A percentile compares a stretch with the other conserved stretches of the same genome.
Evolutionary conservation across 1,284 basidiomycete species (phyloP).

Genomic region (Puccinia polysora): DNA sequence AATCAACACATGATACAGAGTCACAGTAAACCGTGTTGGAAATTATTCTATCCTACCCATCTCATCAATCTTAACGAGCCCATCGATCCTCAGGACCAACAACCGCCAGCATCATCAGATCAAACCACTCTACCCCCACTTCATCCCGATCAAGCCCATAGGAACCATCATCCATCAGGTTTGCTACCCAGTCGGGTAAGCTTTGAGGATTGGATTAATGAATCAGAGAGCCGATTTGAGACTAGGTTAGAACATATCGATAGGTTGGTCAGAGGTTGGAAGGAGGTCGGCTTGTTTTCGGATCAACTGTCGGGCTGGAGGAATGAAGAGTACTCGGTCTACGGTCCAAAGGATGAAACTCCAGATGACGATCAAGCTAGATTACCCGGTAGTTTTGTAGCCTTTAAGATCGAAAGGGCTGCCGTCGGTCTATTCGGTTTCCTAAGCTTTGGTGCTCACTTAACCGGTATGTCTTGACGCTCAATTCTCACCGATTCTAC

Average conservation of each 20-base stretch:
- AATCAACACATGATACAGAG: constrained; percentile 23
- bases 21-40: constrained; percentile 26
- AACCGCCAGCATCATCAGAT: no score
- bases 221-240: constrained; percentile 54
- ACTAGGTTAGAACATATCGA: constrained; percentile 52
- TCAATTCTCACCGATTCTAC: no score
- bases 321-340: constrained; percentile 75
- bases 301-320: constrained; percentile 65
- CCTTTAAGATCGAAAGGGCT: constrained; percentile 81
- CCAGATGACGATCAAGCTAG: background rate
- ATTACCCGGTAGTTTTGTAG: constrained; percentile 59
- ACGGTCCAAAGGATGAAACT: constrained; percentile 61
- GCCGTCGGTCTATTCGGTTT: constrained; percentile 83
- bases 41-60: constrained; percentile 15
- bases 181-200: constrained; percentile 1
- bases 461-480: constrained; percentile 56
- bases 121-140: no score
- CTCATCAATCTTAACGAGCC: background rate
- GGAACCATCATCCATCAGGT: no score
- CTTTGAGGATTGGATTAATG: constrained; percentile 65
- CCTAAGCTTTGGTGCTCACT: constrained; percentile 79
- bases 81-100: no score
- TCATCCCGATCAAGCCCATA: no score
- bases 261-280: constrained; percentile 52
- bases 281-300: constrained; percentile 52